Evolutionary conservation across 306 rosid species (phyloP), one percentile per base, ranked within the genome.

Genomic region (Amphicarpaea edgeworthii): DNA sequence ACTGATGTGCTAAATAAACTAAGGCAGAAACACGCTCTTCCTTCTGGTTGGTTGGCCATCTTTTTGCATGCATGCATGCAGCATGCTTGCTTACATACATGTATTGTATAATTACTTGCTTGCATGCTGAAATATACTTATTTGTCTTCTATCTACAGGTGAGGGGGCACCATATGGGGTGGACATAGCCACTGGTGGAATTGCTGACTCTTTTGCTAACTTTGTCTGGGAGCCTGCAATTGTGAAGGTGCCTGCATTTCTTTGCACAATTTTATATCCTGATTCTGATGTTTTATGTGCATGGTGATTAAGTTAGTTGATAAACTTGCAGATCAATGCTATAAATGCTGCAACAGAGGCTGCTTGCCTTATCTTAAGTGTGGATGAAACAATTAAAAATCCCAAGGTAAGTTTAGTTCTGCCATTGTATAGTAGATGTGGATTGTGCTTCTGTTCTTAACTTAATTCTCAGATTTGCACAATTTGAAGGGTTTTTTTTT

Each of bases 151-250:
- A 55, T 16, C 57, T 57, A 40, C 76, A 96, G 99, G 97, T 54
- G 98, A 92, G 75, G 98, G 98, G 12, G 93, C 97, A 58, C 96
- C 87, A 10, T 92, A 74, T 78, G 99, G 99, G 21, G 99, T 96
- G 41, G 99, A 96, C 80, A 92, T 96, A 54, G 74, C 78, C 83
- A 92, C 99, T 17, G 99, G 99, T 72, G 99, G 99, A 80, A 90
- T 96, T 84, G 86, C 97, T 2, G 93, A 96, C 78, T 92, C 99
- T 8, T 90, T 83, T 84, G 92, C 97, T 24, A 96, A 89, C 85
- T 96, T 96, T 68, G 99, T 96, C 70, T 96, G 99, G 99, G 99
- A 96, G 87, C 99, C 99, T 23, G 91, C 99, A 10, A 87, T 96
- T 79, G 99, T 96, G 53, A 96, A 96, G 98, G 99, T 92, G 30